These are phyloP conservation scores for Globomyces sp. DNA, from an alignment of 371 early-diverging fungal species.

Conservation along the genomic window DNA sequence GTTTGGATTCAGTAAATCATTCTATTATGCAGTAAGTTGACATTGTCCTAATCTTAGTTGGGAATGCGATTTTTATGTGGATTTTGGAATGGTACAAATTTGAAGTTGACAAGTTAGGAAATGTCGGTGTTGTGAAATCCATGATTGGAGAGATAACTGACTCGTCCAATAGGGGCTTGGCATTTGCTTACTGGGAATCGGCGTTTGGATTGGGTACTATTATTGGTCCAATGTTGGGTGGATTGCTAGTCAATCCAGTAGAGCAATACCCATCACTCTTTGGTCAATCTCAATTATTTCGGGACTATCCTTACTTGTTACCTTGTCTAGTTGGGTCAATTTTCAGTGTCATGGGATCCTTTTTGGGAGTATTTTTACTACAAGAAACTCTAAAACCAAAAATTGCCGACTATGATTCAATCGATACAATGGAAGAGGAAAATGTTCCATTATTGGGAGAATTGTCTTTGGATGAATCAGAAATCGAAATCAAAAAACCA, in stretches of 20 bases:
- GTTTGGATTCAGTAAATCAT: conserved; percentile 68
- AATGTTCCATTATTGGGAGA: background rate
- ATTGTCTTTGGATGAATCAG: background rate
- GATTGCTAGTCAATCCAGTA: conserved; percentile 76
- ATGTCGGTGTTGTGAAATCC: conserved; percentile 64
- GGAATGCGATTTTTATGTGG: conserved; percentile 64
- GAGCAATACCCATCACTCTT: conserved; percentile 65
- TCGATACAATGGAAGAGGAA: conserved; percentile 5
- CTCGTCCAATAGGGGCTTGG: conserved; percentile 13
- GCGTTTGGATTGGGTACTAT: conserved; percentile 29
- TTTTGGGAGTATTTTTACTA: background rate
- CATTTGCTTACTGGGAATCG: conserved; percentile 36
- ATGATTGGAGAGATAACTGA: conserved; percentile 80
- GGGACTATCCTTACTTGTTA: conserved; percentile 74
- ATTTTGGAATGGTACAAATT: conserved; percentile 43
- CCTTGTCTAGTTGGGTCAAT: conserved; percentile 73
- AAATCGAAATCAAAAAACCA: background rate
- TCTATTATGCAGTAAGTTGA: conserved; percentile 58
- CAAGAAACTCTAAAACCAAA: conserved; percentile 10
- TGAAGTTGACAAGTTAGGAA: background rate
- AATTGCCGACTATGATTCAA: background rate
- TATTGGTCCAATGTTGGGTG: conserved; percentile 75
- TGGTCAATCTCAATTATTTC: conserved; percentile 62
- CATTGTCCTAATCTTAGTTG: background rate
- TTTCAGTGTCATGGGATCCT: background rate